Base-by-base conservation (phyloP, 148 eudicot species). In the Gaultheria prostrata region DNA sequence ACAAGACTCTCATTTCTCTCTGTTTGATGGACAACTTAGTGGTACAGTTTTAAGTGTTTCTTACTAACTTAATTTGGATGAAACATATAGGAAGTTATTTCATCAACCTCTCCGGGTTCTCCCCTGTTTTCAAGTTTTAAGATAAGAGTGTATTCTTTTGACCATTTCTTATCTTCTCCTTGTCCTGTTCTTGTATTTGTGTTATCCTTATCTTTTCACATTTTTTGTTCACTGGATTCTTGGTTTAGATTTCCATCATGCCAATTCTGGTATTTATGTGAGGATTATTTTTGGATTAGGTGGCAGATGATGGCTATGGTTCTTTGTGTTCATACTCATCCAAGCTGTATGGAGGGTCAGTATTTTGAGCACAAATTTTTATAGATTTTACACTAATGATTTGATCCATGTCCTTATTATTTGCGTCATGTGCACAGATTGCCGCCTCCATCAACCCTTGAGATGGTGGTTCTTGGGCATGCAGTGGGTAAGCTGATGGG, bases 401-500 rank as follows among this genome's bases (percentile, higher is more conserved):
- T 45, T 26, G 30, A 54, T 35, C 65, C 57, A 30, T 78, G 20
- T 26, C 48, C 26, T 83, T 75, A 65, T 77, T 49, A 8, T 76
- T 85, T n/a, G n/a, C n/a, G 53, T 71, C 43, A 53, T 67, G 33
- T 63, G 72, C 85, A 65, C 93, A 93, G 98, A 85, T 82, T 88
- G 85, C 86, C 91, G 72, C 89, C 91, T 74, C 86, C 95, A 56
- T 87, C 98, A 51, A 86, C 92, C 24, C 83, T 91, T 77, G 98
- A 96, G 89, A 89, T 96, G 89, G 81, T 93, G 85, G 87, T 96
- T 67, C 98, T 98, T 85, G 93, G 89, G 26, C 88, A 92, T 82
- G 97, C 98, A 80, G 90, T 91, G 50, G 90, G 89, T 74, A 96
- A 91, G 89, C 97, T 96, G 80, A 67, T 94, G 54, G 98, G 98